phyloP scores from a whole-genome alignment of 2,329 filamentous ascomycete species.

The Thelonectria rubi region DNA sequence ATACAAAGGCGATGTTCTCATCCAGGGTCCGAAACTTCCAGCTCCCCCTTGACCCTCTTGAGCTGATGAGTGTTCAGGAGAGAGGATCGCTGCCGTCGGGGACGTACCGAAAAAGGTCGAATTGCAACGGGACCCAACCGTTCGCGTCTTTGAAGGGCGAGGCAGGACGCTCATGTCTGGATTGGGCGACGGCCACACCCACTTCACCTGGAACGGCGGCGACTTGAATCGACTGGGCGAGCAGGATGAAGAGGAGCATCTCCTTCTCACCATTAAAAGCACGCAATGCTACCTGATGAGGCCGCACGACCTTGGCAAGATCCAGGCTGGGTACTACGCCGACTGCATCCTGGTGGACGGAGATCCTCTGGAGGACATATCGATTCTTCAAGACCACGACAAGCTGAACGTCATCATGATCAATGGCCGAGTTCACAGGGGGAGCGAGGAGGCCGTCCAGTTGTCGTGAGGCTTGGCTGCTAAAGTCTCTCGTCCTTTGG shows the following conservation, averaged over 20 bases:
- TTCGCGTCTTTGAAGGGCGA: constrained; percentile 22
- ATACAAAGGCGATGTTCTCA: constrained; percentile 12
- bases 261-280: constrained; percentile 27
- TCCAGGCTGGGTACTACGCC: constrained; percentile 19
- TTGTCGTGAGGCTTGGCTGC: too few relatives aligned
- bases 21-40: constrained; percentile 4
- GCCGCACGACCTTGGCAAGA: constrained; percentile 19
- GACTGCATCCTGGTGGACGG: constrained; percentile 22
- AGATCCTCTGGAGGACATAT: constrained; percentile 17
- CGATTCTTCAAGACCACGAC: constrained; percentile 13
- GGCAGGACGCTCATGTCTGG: constrained; percentile 30
- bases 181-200: constrained; percentile 24
- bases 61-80: background rate
- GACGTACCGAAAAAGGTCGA: background rate
- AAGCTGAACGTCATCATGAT: constrained; percentile 16
- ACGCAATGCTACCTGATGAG: constrained; percentile 28
- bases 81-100: constrained; percentile 5
- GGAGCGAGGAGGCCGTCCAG: too few relatives aligned
- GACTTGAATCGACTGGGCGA: constrained; percentile 27
- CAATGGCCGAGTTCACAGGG: constrained; percentile 17
- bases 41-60: too few relatives aligned
- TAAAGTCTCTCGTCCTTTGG: too few relatives aligned
- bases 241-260: constrained; percentile 25
- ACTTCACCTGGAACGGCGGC: constrained; percentile 32
- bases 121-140: constrained; percentile 3